Evolutionary conservation across 441 rosid genomes (phyloP), one percentile per base, ranked within the genome.

Genomic region (Metrosideros polymorpha): DNA sequence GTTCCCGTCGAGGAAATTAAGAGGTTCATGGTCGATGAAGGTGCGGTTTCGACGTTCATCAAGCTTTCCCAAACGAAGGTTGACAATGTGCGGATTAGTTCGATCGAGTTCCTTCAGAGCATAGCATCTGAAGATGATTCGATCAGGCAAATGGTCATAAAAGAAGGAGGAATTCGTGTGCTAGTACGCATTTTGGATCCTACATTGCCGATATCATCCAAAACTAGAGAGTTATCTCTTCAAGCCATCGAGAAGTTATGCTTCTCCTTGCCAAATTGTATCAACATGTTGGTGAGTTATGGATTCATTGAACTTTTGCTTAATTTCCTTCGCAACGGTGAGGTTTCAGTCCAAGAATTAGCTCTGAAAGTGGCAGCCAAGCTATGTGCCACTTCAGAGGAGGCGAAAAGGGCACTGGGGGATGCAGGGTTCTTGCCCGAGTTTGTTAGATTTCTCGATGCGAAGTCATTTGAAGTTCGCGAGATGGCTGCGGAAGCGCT

Each of bases 391-490:
- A 87, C 93, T 75, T 93, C 94, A 9, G 99, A 94, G 86, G 98
- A 93, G 61, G 90, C 94, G 17, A 95, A 91, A 77, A 94, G 88
- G 86, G 90, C 93, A 84, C 91, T 97, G 95, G 98, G 98, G 1
- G 98, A 95, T 17, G 90, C 94, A 0, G 99, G 99, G 54, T 96
- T 96, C 88, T 95, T 96, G 96, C 86, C 96, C 0, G 99, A 95
- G 89, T 91, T 96, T 47, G 93, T 96, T 7, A 94, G 91, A 54
- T 93, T 96, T 85, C 95, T 97, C 14, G 94, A 93, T n/a, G 96
- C 99, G 8, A 97, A 97, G 87, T 94, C 99, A 6, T 88, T 91
- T 49, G 95, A 95, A 27, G 95, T 95, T 19, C 93, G 98, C 6
- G 94, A 94, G 89, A 92, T 93, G 94, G 98, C 99, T 10, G 94